phyloP scores from a whole-genome alignment of 306 rosid genomes.

The Sindora glabra region DNA sequence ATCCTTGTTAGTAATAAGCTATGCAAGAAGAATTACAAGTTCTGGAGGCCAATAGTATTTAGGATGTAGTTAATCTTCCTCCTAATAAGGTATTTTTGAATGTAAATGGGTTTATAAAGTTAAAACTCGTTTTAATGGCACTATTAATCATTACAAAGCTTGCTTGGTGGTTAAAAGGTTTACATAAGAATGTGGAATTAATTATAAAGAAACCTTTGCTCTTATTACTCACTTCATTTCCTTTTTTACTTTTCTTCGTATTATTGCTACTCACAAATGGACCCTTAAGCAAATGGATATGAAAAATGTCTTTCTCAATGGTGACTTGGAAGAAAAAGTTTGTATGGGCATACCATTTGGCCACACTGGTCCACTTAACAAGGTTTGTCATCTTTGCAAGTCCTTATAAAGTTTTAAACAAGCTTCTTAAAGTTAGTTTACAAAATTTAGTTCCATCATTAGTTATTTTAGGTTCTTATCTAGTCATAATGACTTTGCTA shows the following conservation, averaged over 20 bases:
- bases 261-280: not conserved
- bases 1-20: not conserved
- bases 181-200: not conserved
- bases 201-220: not conserved
- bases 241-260: not conserved
- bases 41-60: no score
- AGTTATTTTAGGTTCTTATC: not conserved
- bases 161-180: not conserved
- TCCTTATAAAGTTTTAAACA: not conserved
- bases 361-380: not conserved
- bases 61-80: no score
- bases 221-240: not conserved
- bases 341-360: not conserved
- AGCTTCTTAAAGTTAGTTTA: not conserved
- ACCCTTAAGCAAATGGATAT: not conserved
- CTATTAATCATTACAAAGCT: no score
- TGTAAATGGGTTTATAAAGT: no score
- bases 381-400: not conserved
- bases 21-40: no score
- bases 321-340: not conserved
- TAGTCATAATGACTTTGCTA: not conserved
- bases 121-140: no score
- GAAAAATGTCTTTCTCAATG: not conserved
- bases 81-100: no score
- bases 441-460: no score